Evolutionary conservation across 345 rosid species (phyloP), one percentile per base, ranked within the genome.

Genomic region (Hirschfeldia incana): DNA sequence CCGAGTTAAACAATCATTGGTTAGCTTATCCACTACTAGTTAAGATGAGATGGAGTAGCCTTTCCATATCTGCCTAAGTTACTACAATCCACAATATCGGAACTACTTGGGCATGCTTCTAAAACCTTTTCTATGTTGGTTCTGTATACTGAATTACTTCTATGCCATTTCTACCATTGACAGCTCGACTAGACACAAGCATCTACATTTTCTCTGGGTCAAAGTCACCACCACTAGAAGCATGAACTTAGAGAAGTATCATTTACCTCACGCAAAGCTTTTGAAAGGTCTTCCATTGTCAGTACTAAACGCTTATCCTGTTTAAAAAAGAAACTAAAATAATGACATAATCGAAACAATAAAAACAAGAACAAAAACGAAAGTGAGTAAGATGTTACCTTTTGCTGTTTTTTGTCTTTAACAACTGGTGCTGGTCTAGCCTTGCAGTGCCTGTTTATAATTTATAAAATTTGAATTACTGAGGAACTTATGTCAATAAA

Each of bases 401-500:
- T 94, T 83, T 91, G 97, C 87, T 89, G 97, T 84, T 92, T 94
- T 84, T 94, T 94, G 87, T 94, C 98, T 87, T 92, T 94, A 39
- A 90, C 93, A n/a, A 92, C 85, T 42, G 98, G 69, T 67, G 92
- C 75, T 76, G 85, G 97, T 76, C 98, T 89, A 73, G 98, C 98
- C 88, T 86, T 91, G 90, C 97, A 94, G 57, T 92, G 97, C 89
- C 97, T 93, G 76, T 77, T 80, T 15, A 13, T 64, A 51, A 28
- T 21, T 75, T 65, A 73, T 55, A 59, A n/a, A n/a, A 46, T 65
- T n/a, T 9, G 61, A 53, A 78, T 65, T 59, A 42, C 33, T 72
- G 26, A 1, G 46, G 2, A 59, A 33, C 33, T 73, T 39, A 11
- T 13, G 10, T 33, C 63, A 79, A 46, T 34, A 21, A 15, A 8